Percentiles rank a stretch among this genome's conserved stretches.
These are phyloP conservation scores for Fistulifera pelliculosa DNA, from an alignment of 108 stramenopile genomes.

Conservation along the genomic window DNA sequence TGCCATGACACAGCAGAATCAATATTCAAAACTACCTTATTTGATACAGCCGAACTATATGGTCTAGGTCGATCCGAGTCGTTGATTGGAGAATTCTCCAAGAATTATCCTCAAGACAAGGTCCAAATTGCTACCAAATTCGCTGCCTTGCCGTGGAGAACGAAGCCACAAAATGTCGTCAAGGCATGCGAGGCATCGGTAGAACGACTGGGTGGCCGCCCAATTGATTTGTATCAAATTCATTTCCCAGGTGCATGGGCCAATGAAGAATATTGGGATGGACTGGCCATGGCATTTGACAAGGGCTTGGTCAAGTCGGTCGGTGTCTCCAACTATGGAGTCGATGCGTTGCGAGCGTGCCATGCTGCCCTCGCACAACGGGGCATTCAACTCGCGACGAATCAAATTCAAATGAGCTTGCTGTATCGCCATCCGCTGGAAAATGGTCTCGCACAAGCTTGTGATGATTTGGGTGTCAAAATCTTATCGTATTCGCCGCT, in stretches of 20 bases:
- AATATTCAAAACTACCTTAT: conserved; percentile 21
- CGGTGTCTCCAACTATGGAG: conserved; percentile 67
- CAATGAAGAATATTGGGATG: conserved; percentile 78
- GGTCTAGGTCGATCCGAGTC: conserved; percentile 68
- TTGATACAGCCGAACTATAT: conserved; percentile 85
- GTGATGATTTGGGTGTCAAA: conserved; percentile 54
- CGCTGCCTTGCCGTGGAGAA: conserved; percentile 70
- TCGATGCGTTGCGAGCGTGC: conserved; percentile 51
- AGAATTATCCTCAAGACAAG: conserved; percentile 8
- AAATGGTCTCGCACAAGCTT: conserved; percentile 52
- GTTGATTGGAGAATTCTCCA: conserved; percentile 48
- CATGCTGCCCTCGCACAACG: conserved; percentile 46
- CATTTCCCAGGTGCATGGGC: conserved; percentile 65
- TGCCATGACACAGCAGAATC: conserved; percentile 15
- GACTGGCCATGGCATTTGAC: conserved; percentile 53
- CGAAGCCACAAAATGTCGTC: conserved; percentile 47
- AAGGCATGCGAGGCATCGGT: conserved; percentile 64
- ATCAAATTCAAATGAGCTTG: conserved; percentile 62
- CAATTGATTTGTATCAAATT: conserved; percentile 82
- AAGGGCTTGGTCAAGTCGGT: conserved; percentile 53
- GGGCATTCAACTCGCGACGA: conserved; percentile 47
- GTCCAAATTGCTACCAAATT: conserved; percentile 70
- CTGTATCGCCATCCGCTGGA: conserved; percentile 47
- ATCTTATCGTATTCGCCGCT: conserved; percentile 59
- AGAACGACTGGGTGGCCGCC: conserved; percentile 36